phyloP scores from a whole-genome alignment of 768 basidiomycete genomes.

The Leccinum longicurvipes region DNA sequence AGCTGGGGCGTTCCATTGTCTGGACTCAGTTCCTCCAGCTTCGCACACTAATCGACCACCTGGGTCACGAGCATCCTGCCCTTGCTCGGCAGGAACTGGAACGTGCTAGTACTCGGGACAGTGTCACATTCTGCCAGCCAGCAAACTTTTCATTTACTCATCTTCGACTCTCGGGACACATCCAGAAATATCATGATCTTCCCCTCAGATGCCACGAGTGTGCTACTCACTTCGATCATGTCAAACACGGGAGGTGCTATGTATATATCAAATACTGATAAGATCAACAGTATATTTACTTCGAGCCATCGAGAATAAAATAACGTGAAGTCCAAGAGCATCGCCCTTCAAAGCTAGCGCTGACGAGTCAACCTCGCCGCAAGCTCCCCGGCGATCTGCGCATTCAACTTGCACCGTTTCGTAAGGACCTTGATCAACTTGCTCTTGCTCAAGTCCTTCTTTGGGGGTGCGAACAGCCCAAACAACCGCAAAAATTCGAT shows the following conservation, averaged over 20 bases:
- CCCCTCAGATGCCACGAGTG: too few species aligned
- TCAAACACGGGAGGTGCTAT: not conserved
- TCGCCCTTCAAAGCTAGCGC: not conserved
- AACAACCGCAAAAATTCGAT: conserved; percentile 19
- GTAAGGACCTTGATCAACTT: conserved; percentile 16
- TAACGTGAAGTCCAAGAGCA: not conserved
- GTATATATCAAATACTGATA: not conserved
- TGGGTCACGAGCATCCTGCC: too few species aligned
- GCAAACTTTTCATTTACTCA: too few species aligned
- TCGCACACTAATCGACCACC: too few species aligned
- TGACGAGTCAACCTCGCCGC: conserved; percentile 6
- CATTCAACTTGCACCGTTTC: conserved; percentile 24
- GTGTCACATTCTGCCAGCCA: too few species aligned
- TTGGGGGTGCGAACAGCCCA: conserved; percentile 13
- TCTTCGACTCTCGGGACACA: too few species aligned
- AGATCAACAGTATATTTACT: not conserved
- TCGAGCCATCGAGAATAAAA: not conserved
- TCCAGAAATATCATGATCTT: too few species aligned
- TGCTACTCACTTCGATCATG: too few species aligned
- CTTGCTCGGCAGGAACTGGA: too few species aligned
- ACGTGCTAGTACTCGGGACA: too few species aligned
- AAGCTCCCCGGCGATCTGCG: conserved; percentile 16
- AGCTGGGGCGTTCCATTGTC: too few species aligned
- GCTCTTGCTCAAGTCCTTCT: conserved; percentile 15
- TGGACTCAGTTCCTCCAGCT: too few species aligned